phyloP scores from a whole-genome alignment of 768 basidiomycete genomes.

The Termitomyces sp. region DNA sequence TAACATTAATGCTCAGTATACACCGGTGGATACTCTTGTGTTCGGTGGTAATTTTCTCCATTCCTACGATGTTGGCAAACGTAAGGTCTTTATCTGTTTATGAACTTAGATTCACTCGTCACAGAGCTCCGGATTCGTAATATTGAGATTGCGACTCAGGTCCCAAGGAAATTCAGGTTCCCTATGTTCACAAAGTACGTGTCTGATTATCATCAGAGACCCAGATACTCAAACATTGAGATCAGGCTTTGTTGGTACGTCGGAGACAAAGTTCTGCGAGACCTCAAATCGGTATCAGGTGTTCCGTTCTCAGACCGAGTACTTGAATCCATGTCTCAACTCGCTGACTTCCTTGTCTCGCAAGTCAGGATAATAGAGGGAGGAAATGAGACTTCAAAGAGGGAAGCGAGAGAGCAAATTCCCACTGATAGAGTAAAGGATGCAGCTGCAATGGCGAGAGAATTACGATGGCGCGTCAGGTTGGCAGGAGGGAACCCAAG shows the following conservation, averaged over 20 bases:
- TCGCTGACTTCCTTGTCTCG: conserved; percentile 75
- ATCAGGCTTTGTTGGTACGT: conserved; percentile 87
- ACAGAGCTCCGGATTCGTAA: conserved; percentile 83
- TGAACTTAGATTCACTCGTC: background rate
- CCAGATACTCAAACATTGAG: background rate
- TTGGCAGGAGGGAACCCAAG: conserved; percentile 56
- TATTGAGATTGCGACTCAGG: conserved; percentile 89
- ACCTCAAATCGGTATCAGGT: conserved; percentile 50
- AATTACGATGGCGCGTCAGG: conserved; percentile 79
- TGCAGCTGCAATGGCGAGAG: conserved; percentile 72
- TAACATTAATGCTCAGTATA: conserved; percentile 52
- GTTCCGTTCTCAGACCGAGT: conserved; percentile 43
- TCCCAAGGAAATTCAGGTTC: conserved; percentile 89
- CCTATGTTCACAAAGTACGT: conserved; percentile 73
- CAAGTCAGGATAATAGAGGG: conserved; percentile 73
- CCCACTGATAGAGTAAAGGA: conserved; percentile 82
- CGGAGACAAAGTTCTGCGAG: conserved; percentile 73
- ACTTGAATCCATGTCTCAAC: conserved; percentile 60
- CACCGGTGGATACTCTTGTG: conserved; percentile 87
- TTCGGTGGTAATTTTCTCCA: conserved; percentile 98
- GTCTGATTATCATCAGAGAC: background rate
- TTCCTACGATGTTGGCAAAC: conserved; percentile 82
- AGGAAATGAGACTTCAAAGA: conserved; percentile 64
- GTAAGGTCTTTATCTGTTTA: conserved; percentile 38
- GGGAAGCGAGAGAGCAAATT: conserved; percentile 76